Conservation (phyloP, 2,329 filamentous ascomycete species). For the Geosmithia putterillii region DNA sequence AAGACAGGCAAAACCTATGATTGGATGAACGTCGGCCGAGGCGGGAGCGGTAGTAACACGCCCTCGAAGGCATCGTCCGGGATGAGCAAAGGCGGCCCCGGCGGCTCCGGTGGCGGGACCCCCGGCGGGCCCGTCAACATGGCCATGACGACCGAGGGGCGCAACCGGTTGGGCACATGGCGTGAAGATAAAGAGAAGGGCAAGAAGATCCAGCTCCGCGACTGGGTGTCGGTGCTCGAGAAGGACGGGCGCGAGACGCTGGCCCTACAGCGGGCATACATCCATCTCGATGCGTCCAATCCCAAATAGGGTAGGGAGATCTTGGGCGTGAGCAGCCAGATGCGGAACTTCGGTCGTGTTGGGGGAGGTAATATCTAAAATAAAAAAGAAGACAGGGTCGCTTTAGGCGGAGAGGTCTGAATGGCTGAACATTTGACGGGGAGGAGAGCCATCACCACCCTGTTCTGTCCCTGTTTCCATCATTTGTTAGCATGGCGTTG, state of each 20-base stretch:
- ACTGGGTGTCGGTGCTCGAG: slow-evolving; percentile 71
- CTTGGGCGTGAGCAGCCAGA: neutral
- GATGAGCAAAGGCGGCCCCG: slow-evolving; percentile 16
- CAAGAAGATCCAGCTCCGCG: slow-evolving; percentile 69
- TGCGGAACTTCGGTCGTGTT: neutral
- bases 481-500: slow-evolving; percentile 1
- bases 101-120: slow-evolving; percentile 9
- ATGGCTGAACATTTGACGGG: neutral
- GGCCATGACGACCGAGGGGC: slow-evolving; percentile 42
- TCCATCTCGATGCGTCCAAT: slow-evolving; percentile 36
- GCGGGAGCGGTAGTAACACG: slow-evolving; percentile 41
- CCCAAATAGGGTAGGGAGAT: slow-evolving; percentile 17
- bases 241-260: slow-evolving; percentile 58
- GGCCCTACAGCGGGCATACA: slow-evolving; percentile 47
- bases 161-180: slow-evolving; percentile 58
- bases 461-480: slow-evolving; percentile 7
- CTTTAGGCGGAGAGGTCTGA: neutral
- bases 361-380: too few species aligned
- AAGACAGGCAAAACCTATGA: slow-evolving; percentile 57
- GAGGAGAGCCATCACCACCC: neutral
- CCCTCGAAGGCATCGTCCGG: slow-evolving; percentile 23
- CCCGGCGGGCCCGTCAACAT: slow-evolving; percentile 11
- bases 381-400: neutral
- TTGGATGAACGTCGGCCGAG: slow-evolving; percentile 52
- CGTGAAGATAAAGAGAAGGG: slow-evolving; percentile 70